These are phyloP conservation scores for Pythium brachiatum DNA, from an alignment of 352 stramenopile species.

Conservation along the genomic window DNA sequence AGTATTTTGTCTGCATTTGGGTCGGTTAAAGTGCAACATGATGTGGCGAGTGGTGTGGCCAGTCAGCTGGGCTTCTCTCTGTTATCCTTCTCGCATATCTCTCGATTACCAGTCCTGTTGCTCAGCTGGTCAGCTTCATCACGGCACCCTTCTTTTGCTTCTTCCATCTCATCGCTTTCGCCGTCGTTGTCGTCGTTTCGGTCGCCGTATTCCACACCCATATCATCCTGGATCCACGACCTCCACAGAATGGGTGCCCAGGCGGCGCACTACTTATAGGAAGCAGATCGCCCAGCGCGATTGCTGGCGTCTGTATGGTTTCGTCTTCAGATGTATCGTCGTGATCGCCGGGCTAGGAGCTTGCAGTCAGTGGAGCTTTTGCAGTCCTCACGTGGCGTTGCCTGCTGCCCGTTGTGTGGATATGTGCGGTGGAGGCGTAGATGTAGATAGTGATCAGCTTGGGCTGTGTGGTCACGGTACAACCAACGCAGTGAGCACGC, in stretches of 20 bases:
- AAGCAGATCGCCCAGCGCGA: background rate
- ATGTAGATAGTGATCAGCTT: background rate
- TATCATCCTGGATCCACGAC: too few species aligned
- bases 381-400: too few species aligned
- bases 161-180: background rate
- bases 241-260: conserved; percentile 6
- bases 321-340: conserved; percentile 1
- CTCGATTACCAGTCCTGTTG: too few species aligned
- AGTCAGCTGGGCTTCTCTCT: too few species aligned
- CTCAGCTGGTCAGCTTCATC: too few species aligned
- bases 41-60: too few species aligned
- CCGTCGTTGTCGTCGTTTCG: conserved; percentile 2
- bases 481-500: background rate
- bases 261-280: background rate
- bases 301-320: background rate
- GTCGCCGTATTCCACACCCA: conserved; percentile 7
- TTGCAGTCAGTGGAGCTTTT: background rate
- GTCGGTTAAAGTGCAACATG: too few species aligned
- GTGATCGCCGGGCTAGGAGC: background rate
- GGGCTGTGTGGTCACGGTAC: background rate
- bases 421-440: background rate
- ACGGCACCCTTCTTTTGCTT: conserved; percentile 4
- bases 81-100: too few species aligned
- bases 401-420: background rate
- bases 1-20: too few species aligned